These are phyloP conservation scores for Fusarium sp. DNA, from an alignment of 2,329 filamentous ascomycete species.

Conservation along the genomic window DNA sequence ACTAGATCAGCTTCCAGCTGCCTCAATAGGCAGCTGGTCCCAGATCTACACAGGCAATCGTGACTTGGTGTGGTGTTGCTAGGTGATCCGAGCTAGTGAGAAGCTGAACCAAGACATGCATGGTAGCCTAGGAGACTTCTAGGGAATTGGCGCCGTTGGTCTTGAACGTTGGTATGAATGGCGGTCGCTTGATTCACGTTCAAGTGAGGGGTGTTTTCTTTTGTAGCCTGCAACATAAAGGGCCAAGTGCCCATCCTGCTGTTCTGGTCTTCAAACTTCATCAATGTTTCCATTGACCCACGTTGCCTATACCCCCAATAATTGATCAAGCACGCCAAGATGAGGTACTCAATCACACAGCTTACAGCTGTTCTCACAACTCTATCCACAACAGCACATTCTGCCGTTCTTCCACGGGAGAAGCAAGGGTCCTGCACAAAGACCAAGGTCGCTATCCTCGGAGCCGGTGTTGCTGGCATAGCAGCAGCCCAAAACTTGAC, in stretches of 20 bases:
- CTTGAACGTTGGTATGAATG: neutral
- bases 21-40: constrained; percentile 1
- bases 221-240: neutral
- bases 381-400: neutral
- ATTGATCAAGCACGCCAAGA: neutral
- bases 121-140: neutral
- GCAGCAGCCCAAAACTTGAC: constrained; percentile 71
- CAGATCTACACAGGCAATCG: neutral
- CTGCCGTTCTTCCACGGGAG: neutral
- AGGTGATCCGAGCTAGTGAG: neutral
- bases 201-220: neutral
- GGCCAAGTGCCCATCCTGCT: neutral
- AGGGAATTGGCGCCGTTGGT: neutral
- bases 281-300: neutral
- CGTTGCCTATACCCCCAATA: neutral
- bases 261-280: no score
- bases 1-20: neutral
- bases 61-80: neutral
- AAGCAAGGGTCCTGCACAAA: constrained; percentile 40
- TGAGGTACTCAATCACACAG: constrained; percentile 6
- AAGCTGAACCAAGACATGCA: neutral
- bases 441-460: constrained; percentile 51
- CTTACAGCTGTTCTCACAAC: constrained; percentile 1
- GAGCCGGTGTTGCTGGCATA: constrained; percentile 71
- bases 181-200: neutral